Conservation (phyloP, 495 filamentous ascomycete genomes). For the Neurospora hispaniola region DNA sequence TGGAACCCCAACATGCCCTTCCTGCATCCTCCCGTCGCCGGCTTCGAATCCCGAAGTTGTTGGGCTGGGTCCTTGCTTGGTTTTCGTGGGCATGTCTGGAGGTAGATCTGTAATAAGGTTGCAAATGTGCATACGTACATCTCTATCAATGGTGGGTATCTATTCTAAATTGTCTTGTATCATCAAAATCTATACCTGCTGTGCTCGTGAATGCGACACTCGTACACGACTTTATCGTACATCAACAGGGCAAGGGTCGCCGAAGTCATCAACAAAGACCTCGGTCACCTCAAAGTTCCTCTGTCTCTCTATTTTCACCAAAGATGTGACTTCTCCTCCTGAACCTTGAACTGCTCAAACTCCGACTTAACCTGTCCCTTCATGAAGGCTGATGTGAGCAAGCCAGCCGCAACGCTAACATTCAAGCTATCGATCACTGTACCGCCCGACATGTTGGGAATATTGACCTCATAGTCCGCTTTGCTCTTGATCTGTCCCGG, state of each 20-base stretch:
- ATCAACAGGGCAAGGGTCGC: not conserved
- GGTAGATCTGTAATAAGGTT: not conserved
- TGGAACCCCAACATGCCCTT: not conserved
- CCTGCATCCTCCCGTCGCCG: not conserved
- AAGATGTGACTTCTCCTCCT: conserved; percentile 10
- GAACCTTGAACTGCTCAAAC: conserved; percentile 9
- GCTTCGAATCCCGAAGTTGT: not conserved
- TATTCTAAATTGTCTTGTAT: not conserved
- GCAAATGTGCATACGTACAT: not conserved
- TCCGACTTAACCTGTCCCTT: conserved; percentile 18
- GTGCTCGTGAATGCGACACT: not conserved
- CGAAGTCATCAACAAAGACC: not conserved
- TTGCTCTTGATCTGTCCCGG: conserved; percentile 45
- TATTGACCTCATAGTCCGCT: conserved; percentile 49
- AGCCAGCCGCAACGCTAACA: conserved; percentile 71
- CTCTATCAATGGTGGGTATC: not conserved
- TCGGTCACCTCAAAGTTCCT: not conserved
- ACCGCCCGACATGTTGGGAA: conserved; percentile 31
- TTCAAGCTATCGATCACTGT: conserved; percentile 69
- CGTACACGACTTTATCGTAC: not conserved
- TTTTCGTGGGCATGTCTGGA: not conserved
- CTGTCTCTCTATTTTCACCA: conserved; percentile 7
- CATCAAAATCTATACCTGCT: not conserved
- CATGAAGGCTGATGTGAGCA: conserved; percentile 54
- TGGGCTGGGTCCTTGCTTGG: not conserved